Percentiles rank a stretch among this genome's conserved stretches.
These are phyloP conservation scores for Ogataea nonfermentans DNA, from an alignment of 805 yeast species.

Conservation along the genomic window DNA sequence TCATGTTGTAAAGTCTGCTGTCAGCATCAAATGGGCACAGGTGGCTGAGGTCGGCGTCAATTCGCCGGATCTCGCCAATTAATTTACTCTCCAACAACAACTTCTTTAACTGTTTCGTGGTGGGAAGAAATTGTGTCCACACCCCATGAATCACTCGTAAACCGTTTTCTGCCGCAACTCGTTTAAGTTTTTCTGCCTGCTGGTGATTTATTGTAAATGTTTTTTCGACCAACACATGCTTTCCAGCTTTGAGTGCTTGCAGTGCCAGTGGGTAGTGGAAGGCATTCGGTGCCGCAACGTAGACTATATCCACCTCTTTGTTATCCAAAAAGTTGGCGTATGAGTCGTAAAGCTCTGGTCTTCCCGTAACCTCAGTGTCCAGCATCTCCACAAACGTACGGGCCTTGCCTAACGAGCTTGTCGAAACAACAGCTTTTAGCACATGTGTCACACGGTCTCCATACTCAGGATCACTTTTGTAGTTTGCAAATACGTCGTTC, in stretches of 20 bases:
- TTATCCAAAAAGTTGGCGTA: slow-evolving; percentile 45
- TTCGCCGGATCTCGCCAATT: slow-evolving; percentile 46
- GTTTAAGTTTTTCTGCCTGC: slow-evolving; percentile 42
- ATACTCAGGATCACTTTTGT: slow-evolving; percentile 22
- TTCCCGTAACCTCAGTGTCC: too few species aligned
- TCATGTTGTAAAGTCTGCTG: slow-evolving; percentile 39
- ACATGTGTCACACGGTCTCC: slow-evolving; percentile 31
- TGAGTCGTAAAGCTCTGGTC: slow-evolving; percentile 15
- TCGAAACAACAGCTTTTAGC: slow-evolving; percentile 41
- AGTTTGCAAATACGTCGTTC: slow-evolving; percentile 32
- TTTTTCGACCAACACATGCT: slow-evolving; percentile 53
- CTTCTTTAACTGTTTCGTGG: slow-evolving; percentile 35
- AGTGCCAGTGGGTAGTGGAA: slow-evolving; percentile 45
- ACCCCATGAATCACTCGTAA: slow-evolving; percentile 55
- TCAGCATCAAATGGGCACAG: slow-evolving; percentile 5
- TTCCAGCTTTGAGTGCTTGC: slow-evolving; percentile 42
- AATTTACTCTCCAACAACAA: slow-evolving; percentile 28
- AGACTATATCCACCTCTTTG: slow-evolving; percentile 43
- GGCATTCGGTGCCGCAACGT: slow-evolving; percentile 54
- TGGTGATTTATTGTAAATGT: slow-evolving; percentile 49
- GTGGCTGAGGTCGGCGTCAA: slow-evolving; percentile 40
- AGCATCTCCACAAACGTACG: slow-evolving; percentile 11
- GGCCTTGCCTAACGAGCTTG: slow-evolving; percentile 33
- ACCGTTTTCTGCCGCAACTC: slow-evolving; percentile 41
- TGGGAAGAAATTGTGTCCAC: slow-evolving; percentile 54